Evolutionary conservation across 768 basidiomycete genomes (phyloP).

Genomic region (Exidia glandulosa): DNA sequence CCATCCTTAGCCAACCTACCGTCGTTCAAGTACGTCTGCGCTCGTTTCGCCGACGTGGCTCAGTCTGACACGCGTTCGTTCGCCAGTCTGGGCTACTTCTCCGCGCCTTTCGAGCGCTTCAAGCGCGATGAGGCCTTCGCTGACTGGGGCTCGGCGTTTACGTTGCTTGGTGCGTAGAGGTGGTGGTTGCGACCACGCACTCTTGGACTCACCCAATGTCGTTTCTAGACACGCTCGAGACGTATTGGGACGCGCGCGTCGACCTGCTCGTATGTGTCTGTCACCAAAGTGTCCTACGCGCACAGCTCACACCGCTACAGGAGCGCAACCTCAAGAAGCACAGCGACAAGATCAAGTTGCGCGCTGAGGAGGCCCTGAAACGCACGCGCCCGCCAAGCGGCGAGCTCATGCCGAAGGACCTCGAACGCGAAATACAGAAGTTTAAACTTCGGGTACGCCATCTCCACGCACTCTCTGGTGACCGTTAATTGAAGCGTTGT

Average conservation of each 20-base stretch:
- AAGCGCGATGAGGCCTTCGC: slow-evolving; percentile 55
- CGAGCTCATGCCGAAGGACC: slow-evolving; percentile 58
- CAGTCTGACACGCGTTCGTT: background rate
- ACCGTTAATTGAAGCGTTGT: background rate
- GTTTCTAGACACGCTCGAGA: slow-evolving; percentile 76
- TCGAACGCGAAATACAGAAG: slow-evolving; percentile 77
- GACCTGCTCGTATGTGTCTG: slow-evolving; percentile 17
- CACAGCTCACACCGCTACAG: background rate
- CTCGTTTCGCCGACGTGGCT: background rate
- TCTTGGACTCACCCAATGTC: background rate
- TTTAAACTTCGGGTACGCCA: slow-evolving; percentile 72
- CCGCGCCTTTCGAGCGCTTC: slow-evolving; percentile 61
- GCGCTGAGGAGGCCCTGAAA: slow-evolving; percentile 60
- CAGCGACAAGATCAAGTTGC: slow-evolving; percentile 68
- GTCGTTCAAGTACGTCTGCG: background rate
- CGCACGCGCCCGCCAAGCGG: slow-evolving; percentile 54
- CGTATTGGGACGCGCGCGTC: slow-evolving; percentile 80
- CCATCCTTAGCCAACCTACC: background rate
- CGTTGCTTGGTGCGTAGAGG: slow-evolving; percentile 56
- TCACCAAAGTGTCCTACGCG: slow-evolving; percentile 51
- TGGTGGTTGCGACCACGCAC: background rate
- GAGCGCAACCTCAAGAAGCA: slow-evolving; percentile 80
- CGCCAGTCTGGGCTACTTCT: slow-evolving; percentile 44
- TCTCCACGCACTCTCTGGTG: background rate
- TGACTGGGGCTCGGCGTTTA: slow-evolving; percentile 75